A percentile compares a stretch with the other conserved stretches of the same genome.
Conservation (phyloP, 345 rosid genomes). For the Syzygium aqueum region DNA sequence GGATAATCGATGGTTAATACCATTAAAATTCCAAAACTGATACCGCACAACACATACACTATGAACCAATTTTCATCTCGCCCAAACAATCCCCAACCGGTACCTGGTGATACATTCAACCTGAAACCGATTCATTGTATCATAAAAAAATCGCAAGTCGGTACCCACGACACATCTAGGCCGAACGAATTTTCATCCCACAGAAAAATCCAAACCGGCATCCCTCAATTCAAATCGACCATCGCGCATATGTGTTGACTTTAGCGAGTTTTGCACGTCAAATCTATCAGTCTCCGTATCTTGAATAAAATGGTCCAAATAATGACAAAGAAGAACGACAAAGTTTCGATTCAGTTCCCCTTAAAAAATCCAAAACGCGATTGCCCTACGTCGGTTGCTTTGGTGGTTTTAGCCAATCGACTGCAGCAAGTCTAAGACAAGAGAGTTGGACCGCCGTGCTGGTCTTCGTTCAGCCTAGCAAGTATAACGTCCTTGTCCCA, state of each 20-base stretch:
- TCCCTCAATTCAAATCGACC: neutral
- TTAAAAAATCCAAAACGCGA: too few relatives aligned
- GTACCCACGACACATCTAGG: neutral
- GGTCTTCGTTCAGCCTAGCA: neutral
- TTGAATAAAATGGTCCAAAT: neutral
- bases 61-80: too few relatives aligned
- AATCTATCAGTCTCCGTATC: accelerated
- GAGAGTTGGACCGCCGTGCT: neutral
- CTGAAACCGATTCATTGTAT: neutral
- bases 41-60: accelerated
- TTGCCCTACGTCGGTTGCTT: too few relatives aligned
- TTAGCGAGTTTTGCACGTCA: neutral
- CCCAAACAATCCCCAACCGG: too few relatives aligned
- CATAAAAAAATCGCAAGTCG: neutral
- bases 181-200: neutral
- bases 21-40: accelerated
- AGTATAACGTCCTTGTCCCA: neutral
- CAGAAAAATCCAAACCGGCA: neutral
- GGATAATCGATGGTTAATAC: accelerated
- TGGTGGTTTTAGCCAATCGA: neutral
- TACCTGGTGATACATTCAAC: too few relatives aligned
- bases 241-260: neutral
- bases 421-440: neutral
- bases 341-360: too few relatives aligned
- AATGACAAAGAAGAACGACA: neutral